phyloP scores from a whole-genome alignment of 441 rosid genomes.

The Brassica balearica region DNA sequence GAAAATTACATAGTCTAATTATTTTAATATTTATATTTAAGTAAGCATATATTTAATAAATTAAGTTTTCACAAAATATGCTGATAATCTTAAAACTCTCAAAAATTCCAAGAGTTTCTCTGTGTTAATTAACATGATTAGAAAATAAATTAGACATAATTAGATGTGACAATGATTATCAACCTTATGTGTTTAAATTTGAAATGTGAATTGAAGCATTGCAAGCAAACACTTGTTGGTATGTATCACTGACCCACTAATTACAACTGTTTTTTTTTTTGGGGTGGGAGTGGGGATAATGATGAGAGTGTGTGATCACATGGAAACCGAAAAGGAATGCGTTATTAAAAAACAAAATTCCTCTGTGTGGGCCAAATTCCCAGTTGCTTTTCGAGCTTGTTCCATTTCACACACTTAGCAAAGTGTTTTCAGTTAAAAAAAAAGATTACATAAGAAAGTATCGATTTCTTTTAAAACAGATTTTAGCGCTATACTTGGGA shows the following conservation, averaged over 20 bases:
- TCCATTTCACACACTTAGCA: slow-evolving; percentile 13
- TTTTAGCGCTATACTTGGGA: slow-evolving; percentile 12
- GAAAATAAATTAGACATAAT: background rate
- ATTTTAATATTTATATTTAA: background rate
- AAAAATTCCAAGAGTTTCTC: background rate
- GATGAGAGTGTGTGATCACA: slow-evolving; percentile 27
- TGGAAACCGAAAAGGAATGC: slow-evolving; percentile 19
- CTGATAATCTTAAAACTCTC: background rate
- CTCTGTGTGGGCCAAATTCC: slow-evolving; percentile 2
- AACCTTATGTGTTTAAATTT: background rate
- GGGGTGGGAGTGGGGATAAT: slow-evolving; percentile 18
- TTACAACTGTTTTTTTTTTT: background rate
- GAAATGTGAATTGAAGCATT: background rate
- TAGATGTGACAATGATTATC: background rate
- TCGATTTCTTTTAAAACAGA: background rate
- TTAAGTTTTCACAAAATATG: background rate
- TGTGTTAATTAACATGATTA: background rate
- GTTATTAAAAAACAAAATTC: background rate
- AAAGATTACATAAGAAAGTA: background rate
- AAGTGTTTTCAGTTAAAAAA: no score
- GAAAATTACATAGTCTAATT: background rate
- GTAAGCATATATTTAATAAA: background rate
- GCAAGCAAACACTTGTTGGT: slow-evolving; percentile 14
- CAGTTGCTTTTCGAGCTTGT: slow-evolving; percentile 1
- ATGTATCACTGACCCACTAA: slow-evolving; percentile 9